Evolutionary conservation across 345 rosid species (phyloP).

Genomic region (Pelargonium nanum): DNA sequence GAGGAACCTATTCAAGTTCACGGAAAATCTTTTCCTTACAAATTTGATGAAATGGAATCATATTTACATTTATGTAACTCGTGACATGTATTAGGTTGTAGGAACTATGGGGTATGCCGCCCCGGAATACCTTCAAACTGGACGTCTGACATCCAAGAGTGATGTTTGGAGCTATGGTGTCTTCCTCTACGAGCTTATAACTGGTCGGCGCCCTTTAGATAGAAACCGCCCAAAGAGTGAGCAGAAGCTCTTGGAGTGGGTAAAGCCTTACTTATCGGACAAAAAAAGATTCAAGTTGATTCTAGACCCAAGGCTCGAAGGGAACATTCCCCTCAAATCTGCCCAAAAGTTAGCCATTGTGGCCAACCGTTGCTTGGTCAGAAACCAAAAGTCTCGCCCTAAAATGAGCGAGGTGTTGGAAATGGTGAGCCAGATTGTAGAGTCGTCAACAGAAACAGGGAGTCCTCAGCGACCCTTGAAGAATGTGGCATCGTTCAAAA

Average conservation of each 20-base stretch:
- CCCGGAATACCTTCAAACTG: conserved; percentile 77
- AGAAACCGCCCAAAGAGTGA: conserved; percentile 66
- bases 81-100: conserved; percentile 45
- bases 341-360: conserved; percentile 52
- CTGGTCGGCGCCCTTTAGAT: conserved; percentile 79
- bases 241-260: conserved; percentile 84
- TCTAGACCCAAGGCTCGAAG: conserved; percentile 63
- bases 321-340: conserved; percentile 33
- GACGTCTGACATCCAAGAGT: conserved; percentile 71
- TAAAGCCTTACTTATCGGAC: conserved; percentile 61
- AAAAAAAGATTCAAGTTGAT: conserved; percentile 41
- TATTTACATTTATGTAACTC: background rate
- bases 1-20: background rate
- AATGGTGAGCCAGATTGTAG: conserved; percentile 45
- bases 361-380: conserved; percentile 68
- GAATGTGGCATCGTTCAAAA: conserved; percentile 7
- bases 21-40: background rate
- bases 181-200: conserved; percentile 84
- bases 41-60: background rate
- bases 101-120: conserved; percentile 95
- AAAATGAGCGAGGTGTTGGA: conserved; percentile 87
- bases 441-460: conserved; percentile 25
- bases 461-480: conserved; percentile 31
- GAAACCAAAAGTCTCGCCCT: conserved; percentile 67
- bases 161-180: conserved; percentile 94